phyloP scores from a whole-genome alignment of 805 yeast genomes.

The Cyberlindnera mrakii region DNA sequence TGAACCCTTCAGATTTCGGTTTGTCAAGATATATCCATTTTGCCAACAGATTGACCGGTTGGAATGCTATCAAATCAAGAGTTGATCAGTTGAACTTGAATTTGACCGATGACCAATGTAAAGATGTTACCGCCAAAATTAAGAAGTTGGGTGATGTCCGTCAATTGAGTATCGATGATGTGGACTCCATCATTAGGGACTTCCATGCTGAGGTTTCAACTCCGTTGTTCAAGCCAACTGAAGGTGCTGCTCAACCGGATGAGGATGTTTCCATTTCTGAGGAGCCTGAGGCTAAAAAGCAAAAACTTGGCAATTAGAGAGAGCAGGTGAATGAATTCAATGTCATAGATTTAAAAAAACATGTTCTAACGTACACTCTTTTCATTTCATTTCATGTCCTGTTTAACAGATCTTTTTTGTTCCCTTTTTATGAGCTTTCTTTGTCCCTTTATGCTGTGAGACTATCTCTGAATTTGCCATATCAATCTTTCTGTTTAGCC shows the following conservation, averaged over 20 bases:
- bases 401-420: too few relatives aligned
- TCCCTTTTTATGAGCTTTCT: too few relatives aligned
- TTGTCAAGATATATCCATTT: slow-evolving; percentile 94
- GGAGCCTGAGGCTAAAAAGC: slow-evolving; percentile 27
- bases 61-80: slow-evolving; percentile 98
- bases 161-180: slow-evolving; percentile 92
- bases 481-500: too few relatives aligned
- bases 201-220: slow-evolving; percentile 74
- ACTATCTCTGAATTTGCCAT: too few relatives aligned
- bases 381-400: too few relatives aligned
- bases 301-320: slow-evolving; percentile 22
- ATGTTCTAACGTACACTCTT: too few relatives aligned
- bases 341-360: too few relatives aligned
- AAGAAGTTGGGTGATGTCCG: slow-evolving; percentile 93
- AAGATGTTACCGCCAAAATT: slow-evolving; percentile 91
- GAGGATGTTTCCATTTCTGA: slow-evolving; percentile 12
- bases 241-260: slow-evolving; percentile 21
- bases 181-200: slow-evolving; percentile 92
- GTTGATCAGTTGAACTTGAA: slow-evolving; percentile 93
- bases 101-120: slow-evolving; percentile 86
- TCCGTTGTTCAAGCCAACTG: slow-evolving; percentile 33
- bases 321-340: too few relatives aligned
- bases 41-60: slow-evolving; percentile 96
- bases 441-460: too few relatives aligned
- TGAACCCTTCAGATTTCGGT: slow-evolving; percentile 93